A percentile compares a stretch with the other conserved stretches of the same genome.
Evolutionary conservation across 495 filamentous ascomycete genomes (phyloP).

Genomic region (Hypoxylon fuscum): DNA sequence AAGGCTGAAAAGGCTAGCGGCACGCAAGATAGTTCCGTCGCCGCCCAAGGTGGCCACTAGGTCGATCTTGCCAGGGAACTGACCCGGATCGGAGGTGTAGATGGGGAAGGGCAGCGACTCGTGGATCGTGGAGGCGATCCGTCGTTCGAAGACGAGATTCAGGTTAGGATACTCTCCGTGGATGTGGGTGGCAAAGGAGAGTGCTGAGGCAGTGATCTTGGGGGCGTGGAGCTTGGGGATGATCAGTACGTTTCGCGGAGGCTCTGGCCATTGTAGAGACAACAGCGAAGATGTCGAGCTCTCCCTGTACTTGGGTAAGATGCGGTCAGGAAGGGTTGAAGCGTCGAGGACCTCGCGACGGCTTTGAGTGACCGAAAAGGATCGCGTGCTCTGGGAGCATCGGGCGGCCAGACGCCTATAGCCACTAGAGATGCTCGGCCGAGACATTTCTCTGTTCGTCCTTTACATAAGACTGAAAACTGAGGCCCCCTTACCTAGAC

Average conservation of each 20-base stretch:
- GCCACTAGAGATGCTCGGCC: conserved; percentile 1
- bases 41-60: conserved; percentile 89
- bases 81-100: conserved; percentile 64
- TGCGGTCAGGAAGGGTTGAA: conserved; percentile 61
- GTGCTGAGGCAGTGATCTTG: conserved; percentile 72
- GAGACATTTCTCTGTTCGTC: conserved; percentile 11
- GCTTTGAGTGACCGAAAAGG: conserved; percentile 56
- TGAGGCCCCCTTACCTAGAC: not conserved
- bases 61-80: conserved; percentile 75
- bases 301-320: conserved; percentile 60
- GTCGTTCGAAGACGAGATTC: conserved; percentile 82
- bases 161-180: conserved; percentile 79
- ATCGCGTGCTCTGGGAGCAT: conserved; percentile 28
- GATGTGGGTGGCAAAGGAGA: conserved; percentile 86
- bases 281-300: conserved; percentile 67
- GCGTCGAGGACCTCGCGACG: conserved; percentile 60
- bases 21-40: conserved; percentile 94
- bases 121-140: conserved; percentile 77
- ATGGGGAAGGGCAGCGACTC: conserved; percentile 79
- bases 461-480: not conserved
- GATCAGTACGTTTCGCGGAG: conserved; percentile 88
- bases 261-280: conserved; percentile 86
- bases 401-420: conserved; percentile 3
- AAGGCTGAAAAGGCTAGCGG: conserved; percentile 89
- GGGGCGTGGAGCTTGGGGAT: conserved; percentile 85